A percentile compares a stretch with the other conserved stretches of the same genome.
These are phyloP conservation scores for Phaffia rhodozyma DNA, from an alignment of 1,284 basidiomycete genomes.

Conservation along the genomic window DNA sequence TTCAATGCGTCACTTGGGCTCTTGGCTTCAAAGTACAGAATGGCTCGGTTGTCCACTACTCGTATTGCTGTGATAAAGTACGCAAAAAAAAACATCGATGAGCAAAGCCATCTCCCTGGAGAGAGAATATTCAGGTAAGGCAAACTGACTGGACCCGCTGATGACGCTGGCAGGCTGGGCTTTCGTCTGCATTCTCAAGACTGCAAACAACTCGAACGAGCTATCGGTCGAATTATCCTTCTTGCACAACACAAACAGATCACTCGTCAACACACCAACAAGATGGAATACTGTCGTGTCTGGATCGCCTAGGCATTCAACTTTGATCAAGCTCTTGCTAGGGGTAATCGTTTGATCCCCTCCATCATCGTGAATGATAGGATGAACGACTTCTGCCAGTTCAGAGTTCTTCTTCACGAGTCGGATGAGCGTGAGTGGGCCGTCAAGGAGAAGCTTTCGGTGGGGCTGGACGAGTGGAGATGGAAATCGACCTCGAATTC, in stretches of 20 bases:
- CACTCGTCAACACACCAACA: conserved; percentile 76
- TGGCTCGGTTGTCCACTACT: conserved; percentile 75
- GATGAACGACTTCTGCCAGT: conserved; percentile 59
- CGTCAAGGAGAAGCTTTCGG: conserved; percentile 82
- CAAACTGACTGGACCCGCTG: conserved; percentile 42
- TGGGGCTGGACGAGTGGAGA: conserved; percentile 96
- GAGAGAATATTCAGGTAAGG: conserved; percentile 13
- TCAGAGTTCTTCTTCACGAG: conserved; percentile 79
- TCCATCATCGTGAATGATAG: conserved; percentile 14
- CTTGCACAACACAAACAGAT: conserved; percentile 76
- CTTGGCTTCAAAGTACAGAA: conserved; percentile 80
- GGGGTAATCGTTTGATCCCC: conserved; percentile 31
- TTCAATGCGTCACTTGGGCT: conserved; percentile 68
- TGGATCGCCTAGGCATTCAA: conserved; percentile 74
- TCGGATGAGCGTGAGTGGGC: conserved; percentile 64
- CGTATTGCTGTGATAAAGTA: conserved; percentile 47
- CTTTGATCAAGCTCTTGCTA: conserved; percentile 57
- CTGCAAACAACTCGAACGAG: conserved; percentile 78
- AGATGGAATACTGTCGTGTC: conserved; percentile 51
- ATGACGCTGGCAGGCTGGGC: conserved; percentile 82
- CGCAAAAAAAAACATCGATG: background rate
- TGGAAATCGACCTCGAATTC: conserved; percentile 81
- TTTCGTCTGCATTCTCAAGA: conserved; percentile 78
- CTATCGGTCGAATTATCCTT: conserved; percentile 62
- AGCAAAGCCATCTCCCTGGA: conserved; percentile 13